These are phyloP conservation scores for Rhodotorula sp. DNA, from an alignment of 1,284 basidiomycete genomes.

Conservation along the genomic window DNA sequence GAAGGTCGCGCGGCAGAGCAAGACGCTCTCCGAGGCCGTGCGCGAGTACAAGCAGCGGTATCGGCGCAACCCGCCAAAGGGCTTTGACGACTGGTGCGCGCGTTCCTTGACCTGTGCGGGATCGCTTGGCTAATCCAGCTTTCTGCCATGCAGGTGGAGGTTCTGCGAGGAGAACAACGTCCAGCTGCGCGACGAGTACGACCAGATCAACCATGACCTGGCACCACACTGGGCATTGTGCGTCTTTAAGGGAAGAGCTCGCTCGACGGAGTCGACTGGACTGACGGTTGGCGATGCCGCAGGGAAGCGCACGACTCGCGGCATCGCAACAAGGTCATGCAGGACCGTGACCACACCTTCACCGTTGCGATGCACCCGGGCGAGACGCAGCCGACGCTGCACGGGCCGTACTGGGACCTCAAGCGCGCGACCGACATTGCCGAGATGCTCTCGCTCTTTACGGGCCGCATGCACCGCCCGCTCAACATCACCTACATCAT, in stretches of 20 bases:
- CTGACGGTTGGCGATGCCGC: not conserved
- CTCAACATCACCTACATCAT: constrained; percentile 54
- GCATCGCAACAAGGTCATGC: constrained; percentile 44
- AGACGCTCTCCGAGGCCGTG: constrained; percentile 71
- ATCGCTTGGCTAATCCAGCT: not conserved
- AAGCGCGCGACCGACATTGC: constrained; percentile 45
- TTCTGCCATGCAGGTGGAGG: constrained; percentile 37
- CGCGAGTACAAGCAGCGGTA: constrained; percentile 77
- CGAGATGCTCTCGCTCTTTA: constrained; percentile 49
- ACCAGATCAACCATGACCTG: constrained; percentile 46
- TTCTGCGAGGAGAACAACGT: constrained; percentile 46
- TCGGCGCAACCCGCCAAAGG: constrained; percentile 72
- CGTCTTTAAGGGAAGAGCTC: not conserved
- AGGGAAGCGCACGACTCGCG: constrained; percentile 39
- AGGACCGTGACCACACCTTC: constrained; percentile 46
- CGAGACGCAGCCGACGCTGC: constrained; percentile 17
- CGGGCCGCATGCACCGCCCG: constrained; percentile 49
- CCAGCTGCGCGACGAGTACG: constrained; percentile 48
- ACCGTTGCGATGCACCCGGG: constrained; percentile 41
- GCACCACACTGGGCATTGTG: constrained; percentile 44
- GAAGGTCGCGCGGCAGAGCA: constrained; percentile 72
- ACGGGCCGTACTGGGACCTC: constrained; percentile 40
- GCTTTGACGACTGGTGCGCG: constrained; percentile 66
- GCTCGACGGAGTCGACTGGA: fast-evolving
- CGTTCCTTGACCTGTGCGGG: too few species aligned